Evolutionary conservation across 2,329 filamentous ascomycete genomes (phyloP), one percentile per base, ranked within the genome.

Genomic region (Coniochaeta sp.): DNA sequence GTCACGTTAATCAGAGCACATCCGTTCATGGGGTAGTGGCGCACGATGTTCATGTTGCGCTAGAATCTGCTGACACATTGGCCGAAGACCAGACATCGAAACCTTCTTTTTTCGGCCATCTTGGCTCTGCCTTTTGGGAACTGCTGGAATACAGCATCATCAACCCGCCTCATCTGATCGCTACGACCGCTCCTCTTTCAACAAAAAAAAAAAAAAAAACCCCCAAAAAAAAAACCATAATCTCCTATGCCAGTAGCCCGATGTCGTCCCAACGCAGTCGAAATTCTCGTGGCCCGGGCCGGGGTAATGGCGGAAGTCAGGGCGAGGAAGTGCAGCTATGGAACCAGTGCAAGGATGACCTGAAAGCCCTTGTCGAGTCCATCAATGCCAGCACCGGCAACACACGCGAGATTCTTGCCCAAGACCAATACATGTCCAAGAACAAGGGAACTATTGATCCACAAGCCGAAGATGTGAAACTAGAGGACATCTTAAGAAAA

Each of bases 281-380:
- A 32, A 69, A 68, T 34, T 55, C 67, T 12, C 68, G 71, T 12
- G 70, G 69, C 10, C 70, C 70, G 19, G 70, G 67, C 59, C 73
- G 76, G 55, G 77, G 76, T 57, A 75, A 71, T 58, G 73, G 72
- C 42, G 71, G 71, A 61, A 67, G 65, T 1, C 74, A 76, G 61
- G 76, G 76, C 42, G 77, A 79, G 61, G 77, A 79, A 60, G 67
- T 75, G 8, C 66, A 69, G 47, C 65, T 77, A 12, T 79, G 77
- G 77, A 70, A 74, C 57, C 71, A 70, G 32, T 66, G 73, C 62
- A 74, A 75, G 62, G 73, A 74, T 4, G 73, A 75, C 58, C 61
- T 77, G 17, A 69, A 69, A 16, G 62, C 59, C 34, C 66, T 74
- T 30, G 60, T 76, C 7, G 71, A 75, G 1, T 64, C 68, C 16